phyloP scores from a whole-genome alignment of 352 stramenopile species.

The Pythium myriotylum region DNA sequence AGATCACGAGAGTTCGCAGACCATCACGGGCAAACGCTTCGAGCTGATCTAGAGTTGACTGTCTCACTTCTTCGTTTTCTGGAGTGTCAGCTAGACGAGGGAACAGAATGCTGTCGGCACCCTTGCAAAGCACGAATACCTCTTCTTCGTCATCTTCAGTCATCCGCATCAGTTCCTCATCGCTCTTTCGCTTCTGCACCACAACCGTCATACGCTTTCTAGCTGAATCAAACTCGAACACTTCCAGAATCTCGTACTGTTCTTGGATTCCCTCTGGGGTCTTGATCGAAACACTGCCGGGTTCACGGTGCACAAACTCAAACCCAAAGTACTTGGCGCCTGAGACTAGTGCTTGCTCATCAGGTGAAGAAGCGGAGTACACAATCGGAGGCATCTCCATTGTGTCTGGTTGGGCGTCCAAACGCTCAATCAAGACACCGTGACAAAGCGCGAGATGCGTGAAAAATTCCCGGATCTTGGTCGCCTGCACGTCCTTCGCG shows the following conservation, averaged over 20 bases:
- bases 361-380: conserved; percentile 91
- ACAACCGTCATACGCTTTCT: conserved; percentile 88
- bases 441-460: conserved; percentile 91
- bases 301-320: conserved; percentile 74
- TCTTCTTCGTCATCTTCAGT: conserved; percentile 72
- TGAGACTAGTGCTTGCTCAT: conserved; percentile 85
- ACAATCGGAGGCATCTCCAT: conserved; percentile 48
- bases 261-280: conserved; percentile 59
- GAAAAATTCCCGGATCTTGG: conserved; percentile 84
- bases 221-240: conserved; percentile 93
- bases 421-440: conserved; percentile 96
- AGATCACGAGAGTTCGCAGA: conserved; percentile 88
- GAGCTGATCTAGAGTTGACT: conserved; percentile 65
- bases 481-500: conserved; percentile 36
- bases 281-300: conserved; percentile 68
- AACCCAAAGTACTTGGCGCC: conserved; percentile 89
- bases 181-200: conserved; percentile 70
- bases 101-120: conserved; percentile 87
- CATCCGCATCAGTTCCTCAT: conserved; percentile 72
- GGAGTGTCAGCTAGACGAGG: conserved; percentile 55
- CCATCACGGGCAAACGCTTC: conserved; percentile 86
- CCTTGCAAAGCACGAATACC: conserved; percentile 78
- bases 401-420: conserved; percentile 55
- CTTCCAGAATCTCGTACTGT: conserved; percentile 90
- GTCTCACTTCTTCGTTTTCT: conserved; percentile 43